Evolutionary conservation across 1,139 yeast genomes (phyloP).

Genomic region (Pneumocystis jirovecii): DNA sequence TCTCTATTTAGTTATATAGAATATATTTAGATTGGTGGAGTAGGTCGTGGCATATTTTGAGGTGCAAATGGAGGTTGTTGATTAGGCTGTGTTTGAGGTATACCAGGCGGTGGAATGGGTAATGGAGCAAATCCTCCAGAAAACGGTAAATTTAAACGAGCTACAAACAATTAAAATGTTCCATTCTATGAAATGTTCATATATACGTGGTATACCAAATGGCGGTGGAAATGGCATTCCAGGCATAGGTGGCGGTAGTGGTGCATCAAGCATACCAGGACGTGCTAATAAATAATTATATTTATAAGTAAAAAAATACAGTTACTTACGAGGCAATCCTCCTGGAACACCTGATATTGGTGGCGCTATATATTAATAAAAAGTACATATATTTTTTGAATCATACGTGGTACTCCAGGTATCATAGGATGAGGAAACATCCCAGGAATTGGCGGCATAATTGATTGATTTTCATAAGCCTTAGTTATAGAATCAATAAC

Average conservation of each 20-base stretch:
- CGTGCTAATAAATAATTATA: not conserved
- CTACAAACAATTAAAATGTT: slow-evolving; percentile 5
- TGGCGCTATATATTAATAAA: slow-evolving; percentile 16
- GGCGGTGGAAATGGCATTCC: slow-evolving; percentile 19
- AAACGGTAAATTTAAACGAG: slow-evolving; percentile 7
- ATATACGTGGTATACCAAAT: slow-evolving; percentile 5
- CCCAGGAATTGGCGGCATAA: slow-evolving; percentile 16
- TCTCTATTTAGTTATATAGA: not conserved
- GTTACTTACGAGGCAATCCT: slow-evolving; percentile 5
- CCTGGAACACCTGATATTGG: slow-evolving; percentile 12
- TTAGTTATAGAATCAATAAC: slow-evolving; percentile 12
- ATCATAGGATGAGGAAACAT: slow-evolving; percentile 3
- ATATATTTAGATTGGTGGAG: not conserved
- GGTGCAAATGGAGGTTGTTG: slow-evolving; percentile 10
- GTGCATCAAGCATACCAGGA: not conserved
- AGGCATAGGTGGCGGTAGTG: slow-evolving; percentile 15
- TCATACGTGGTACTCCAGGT: slow-evolving; percentile 5
- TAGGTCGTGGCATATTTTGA: not conserved
- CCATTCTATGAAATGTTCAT: not conserved
- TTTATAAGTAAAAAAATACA: slow-evolving; percentile 12
- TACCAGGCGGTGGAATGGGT: slow-evolving; percentile 6
- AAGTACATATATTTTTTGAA: not conserved
- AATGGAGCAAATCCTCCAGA: slow-evolving; percentile 3
- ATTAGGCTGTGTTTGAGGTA: slow-evolving; percentile 11
- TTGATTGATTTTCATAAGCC: slow-evolving; percentile 14